Percentiles rank a stretch among this genome's conserved stretches.
These are phyloP conservation scores for Saccharum spontaneum DNA, from an alignment of 176 grass and related monocot species.

Conservation along the genomic window DNA sequence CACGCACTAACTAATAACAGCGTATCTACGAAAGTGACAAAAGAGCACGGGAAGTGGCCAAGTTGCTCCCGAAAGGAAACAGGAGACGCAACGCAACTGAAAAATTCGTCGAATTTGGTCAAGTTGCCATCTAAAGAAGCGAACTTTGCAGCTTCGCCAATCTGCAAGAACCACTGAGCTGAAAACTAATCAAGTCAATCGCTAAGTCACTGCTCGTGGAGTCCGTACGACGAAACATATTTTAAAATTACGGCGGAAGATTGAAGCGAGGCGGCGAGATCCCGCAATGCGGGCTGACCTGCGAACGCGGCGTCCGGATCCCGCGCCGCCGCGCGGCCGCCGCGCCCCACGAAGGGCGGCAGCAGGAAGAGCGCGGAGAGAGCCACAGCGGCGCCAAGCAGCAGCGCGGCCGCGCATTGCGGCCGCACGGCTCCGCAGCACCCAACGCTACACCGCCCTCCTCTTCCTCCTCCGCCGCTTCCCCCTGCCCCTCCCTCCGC, in stretches of 20 bases:
- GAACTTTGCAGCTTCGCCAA: neutral
- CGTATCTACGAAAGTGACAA: neutral
- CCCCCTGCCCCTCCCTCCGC: slow-evolving; percentile 10
- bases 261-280: slow-evolving; percentile 28
- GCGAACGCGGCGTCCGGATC: slow-evolving; percentile 31
- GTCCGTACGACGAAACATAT: slow-evolving; percentile 23
- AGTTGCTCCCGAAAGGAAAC: slow-evolving; percentile 4
- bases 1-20: neutral
- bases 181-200: slow-evolving; percentile 4
- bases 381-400: slow-evolving; percentile 62
- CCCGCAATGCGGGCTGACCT: slow-evolving; percentile 52
- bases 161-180: neutral
- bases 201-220: neutral
- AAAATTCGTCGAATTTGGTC: neutral
- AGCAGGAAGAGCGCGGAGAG: slow-evolving; percentile 76
- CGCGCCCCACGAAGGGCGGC: slow-evolving; percentile 56
- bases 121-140: neutral
- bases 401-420: slow-evolving; percentile 57
- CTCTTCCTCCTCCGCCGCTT: neutral
- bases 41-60: neutral
- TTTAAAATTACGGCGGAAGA: neutral
- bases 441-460: neutral
- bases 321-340: slow-evolving; percentile 5
- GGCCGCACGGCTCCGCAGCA: slow-evolving; percentile 42
- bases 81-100: neutral